A percentile compares a stretch with the other conserved stretches of the same genome.
These are phyloP conservation scores for Oxytropis ochrocephala DNA, from an alignment of 306 rosid genomes.

Conservation along the genomic window DNA sequence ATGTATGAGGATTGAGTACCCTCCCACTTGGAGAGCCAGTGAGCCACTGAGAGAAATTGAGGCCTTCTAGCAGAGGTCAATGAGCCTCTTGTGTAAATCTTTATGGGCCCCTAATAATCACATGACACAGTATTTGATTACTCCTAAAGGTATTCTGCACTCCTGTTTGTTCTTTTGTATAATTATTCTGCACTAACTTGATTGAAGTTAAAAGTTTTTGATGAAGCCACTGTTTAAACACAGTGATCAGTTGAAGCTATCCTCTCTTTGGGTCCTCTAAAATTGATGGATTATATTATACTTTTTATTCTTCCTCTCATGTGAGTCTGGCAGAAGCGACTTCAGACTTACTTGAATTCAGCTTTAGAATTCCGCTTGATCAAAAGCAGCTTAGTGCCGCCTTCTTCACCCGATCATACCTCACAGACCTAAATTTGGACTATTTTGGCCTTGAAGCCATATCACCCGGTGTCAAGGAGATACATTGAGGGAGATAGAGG, in stretches of 20 bases:
- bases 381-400: too few species aligned
- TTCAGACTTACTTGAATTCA: too few species aligned
- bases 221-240: slow-evolving; percentile 28
- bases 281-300: slow-evolving; percentile 24
- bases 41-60: slow-evolving; percentile 48
- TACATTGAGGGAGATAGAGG: neutral
- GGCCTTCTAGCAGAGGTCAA: slow-evolving; percentile 39
- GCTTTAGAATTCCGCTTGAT: too few species aligned
- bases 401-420: slow-evolving; percentile 25
- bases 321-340: too few species aligned
- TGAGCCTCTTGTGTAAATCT: slow-evolving; percentile 39
- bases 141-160: slow-evolving; percentile 33
- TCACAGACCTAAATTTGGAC: slow-evolving; percentile 1
- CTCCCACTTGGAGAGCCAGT: slow-evolving; percentile 50
- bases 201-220: slow-evolving; percentile 25
- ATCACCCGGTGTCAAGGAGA: neutral
- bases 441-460: slow-evolving; percentile 2
- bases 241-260: slow-evolving; percentile 18
- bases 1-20: slow-evolving; percentile 63
- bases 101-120: slow-evolving; percentile 54
- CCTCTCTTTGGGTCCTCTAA: slow-evolving; percentile 13
- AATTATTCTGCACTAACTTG: slow-evolving; percentile 24
- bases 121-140: slow-evolving; percentile 34
- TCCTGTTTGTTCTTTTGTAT: slow-evolving; percentile 26
- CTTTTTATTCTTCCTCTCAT: neutral